Base-by-base conservation (phyloP, 495 filamentous ascomycete species). In the Cercophora newfieldiana region DNA sequence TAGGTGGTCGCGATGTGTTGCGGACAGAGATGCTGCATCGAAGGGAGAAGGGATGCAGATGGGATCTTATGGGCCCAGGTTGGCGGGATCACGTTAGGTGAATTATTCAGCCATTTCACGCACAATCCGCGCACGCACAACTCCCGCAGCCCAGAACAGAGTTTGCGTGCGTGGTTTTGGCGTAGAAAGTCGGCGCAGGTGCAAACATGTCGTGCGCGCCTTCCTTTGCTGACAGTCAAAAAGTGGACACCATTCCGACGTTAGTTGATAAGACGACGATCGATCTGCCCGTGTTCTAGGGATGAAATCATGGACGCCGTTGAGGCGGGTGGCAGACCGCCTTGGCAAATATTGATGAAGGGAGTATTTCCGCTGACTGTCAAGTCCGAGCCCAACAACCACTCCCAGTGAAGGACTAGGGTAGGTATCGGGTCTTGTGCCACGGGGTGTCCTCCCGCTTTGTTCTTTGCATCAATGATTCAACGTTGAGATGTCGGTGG, bases 51-150 rank as follows among this genome's bases (percentile, higher is more conserved):
- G 50, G 59, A 66, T 30, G 6, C 6, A 7, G 53, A 33, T 44
- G 30, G 19, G 25, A 25, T 28, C 18, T 54, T 19, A 61, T 30
- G 7, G 31, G 26, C 12, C 24, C 30, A 22, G 37, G 24, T 48
- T 10, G 56, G n/a, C 12, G n/a, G n/a, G n/a, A n/a, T n/a, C n/a
- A n/a, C n/a, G n/a, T n/a, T n/a, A 48, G 44, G 16, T 26, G 50
- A 37, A 69, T 72, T 70, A 69, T 59, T 70, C 66, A 67, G 60
- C 67, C 16, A 54, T 69, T 73, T 67, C 62, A 67, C 73, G 73
- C 73, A 73, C 71, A 75, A 75, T 69, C 63, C 49, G 59, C 73
- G 69, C 73, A 75, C 18, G 55, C 44, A 50, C 8, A 12, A 19
- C 25, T 22, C 54, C 24, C 22, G 54, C 21, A 22, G 50, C 50